Evolutionary conservation across 495 filamentous ascomycete genomes (phyloP), one percentile per base, ranked within the genome.

Genomic region (Evansstolkia leycettana): DNA sequence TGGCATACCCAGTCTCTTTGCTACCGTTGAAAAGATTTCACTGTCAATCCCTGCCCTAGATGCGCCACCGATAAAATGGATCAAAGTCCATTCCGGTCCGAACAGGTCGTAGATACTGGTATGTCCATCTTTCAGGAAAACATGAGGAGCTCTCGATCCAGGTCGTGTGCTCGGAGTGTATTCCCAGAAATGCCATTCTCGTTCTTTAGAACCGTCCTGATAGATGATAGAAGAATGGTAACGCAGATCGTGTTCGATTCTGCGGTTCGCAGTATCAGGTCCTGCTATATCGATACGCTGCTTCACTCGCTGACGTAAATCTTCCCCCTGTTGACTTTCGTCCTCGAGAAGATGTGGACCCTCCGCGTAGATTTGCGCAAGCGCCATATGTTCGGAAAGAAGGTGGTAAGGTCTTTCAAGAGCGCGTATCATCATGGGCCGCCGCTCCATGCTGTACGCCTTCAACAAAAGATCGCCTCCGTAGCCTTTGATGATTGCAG

Each of bases 341-440:
- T 23, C 20, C 20, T 23, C 20, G 20, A 23, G 4, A 9, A 23
- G 20, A 23, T 23, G 4, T 23, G 20, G 20, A 9, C 9, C 5
- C 9, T 23, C 5, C 20, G 4, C 5, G 20, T 23, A 23, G 5
- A 23, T 4, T 23, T 23, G 20, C 9, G 20, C 20, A 9, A 23
- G 20, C 9, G 5, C 20, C 20, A 33, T 18, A 17, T 42, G 79
- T 81, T 80, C 54, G 59, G 70, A n/a, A 75, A 77, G 31, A 64
- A 78, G 20, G 14, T 26, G 31, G 31, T 39, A 17, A 12, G 39
- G 39, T n/a, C 39, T 31, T 33, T 42, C 28, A 3, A 50, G 23
- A 29, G 26, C 25, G 3, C 37, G 35, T 27, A 46, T 31, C 38
- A 31, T 30, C 18, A 42, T 40, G 3, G 52, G 48, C 11, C 48